These are phyloP conservation scores for Papilionanthe hybrid DNA, from an alignment of 116 monocot species.

Conservation along the genomic window DNA sequence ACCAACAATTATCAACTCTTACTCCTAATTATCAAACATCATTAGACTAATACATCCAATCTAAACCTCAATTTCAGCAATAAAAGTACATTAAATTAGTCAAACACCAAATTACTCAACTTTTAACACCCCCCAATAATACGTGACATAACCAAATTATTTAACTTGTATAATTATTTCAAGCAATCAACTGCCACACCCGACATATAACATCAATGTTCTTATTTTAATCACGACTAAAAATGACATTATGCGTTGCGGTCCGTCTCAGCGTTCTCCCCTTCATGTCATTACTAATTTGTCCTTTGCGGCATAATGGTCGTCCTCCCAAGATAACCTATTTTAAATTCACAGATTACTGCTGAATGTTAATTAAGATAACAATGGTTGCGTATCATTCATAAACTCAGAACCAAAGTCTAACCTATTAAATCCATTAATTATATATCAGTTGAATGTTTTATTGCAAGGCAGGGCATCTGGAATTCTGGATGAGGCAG, in stretches of 20 bases:
- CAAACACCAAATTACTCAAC: too few relatives aligned
- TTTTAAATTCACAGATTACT: background rate
- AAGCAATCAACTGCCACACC: background rate
- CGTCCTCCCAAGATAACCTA: background rate
- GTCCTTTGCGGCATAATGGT: background rate
- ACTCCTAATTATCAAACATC: too few relatives aligned
- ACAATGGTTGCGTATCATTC: conserved; percentile 2
- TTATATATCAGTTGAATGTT: background rate
- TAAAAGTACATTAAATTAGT: too few relatives aligned
- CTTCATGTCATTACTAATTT: background rate
- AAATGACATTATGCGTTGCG: background rate
- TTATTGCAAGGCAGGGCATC: background rate
- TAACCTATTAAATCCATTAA: background rate
- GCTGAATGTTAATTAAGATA: background rate
- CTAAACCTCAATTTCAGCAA: too few relatives aligned
- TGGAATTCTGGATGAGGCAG: background rate
- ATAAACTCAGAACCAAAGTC: background rate
- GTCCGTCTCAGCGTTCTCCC: background rate
- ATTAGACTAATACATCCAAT: too few relatives aligned
- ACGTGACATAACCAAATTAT: too few relatives aligned
- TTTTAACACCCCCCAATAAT: too few relatives aligned
- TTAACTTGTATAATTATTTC: too few relatives aligned
- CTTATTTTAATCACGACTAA: background rate
- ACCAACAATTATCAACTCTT: too few relatives aligned
- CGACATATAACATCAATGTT: background rate